Conservation (phyloP, 2,329 filamentous ascomycete species). For the Epichloe bromicola region DNA sequence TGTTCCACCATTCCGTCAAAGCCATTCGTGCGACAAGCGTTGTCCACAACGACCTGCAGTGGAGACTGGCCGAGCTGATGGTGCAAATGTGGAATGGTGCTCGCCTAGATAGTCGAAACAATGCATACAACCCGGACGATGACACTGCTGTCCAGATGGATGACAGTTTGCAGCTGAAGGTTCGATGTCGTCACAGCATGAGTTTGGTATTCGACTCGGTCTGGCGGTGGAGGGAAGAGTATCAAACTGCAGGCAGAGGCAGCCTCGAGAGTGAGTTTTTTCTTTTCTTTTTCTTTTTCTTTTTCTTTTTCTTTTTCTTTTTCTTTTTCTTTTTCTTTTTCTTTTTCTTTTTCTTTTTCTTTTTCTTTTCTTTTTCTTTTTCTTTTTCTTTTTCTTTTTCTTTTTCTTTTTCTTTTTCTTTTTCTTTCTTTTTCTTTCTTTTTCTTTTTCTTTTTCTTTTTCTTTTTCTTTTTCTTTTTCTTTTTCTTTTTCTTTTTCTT, state of each 20-base stretch:
- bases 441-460: conserved; percentile 7
- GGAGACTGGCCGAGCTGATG: conserved; percentile 71
- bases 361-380: not conserved
- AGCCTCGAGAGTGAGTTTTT: conserved; percentile 53
- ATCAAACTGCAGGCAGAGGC: conserved; percentile 56
- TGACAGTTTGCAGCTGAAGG: conserved; percentile 63
- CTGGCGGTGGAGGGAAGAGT: conserved; percentile 76
- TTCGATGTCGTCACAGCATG: conserved; percentile 76
- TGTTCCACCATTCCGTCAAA: conserved; percentile 59
- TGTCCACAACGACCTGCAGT: conserved; percentile 65
- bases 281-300: not conserved
- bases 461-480: conserved; percentile 5
- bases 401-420: conserved; percentile 5
- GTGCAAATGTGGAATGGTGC: conserved; percentile 74
- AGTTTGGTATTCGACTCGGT: conserved; percentile 75
- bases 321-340: not conserved
- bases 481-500: conserved; percentile 5
- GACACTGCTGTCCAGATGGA: conserved; percentile 41
- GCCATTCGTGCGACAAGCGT: conserved; percentile 63
- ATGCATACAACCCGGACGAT: conserved; percentile 36
- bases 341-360: not conserved
- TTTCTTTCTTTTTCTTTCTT: too few species aligned
- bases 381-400: not conserved
- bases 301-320: not conserved
- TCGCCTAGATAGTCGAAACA: conserved; percentile 36